phyloP scores from a whole-genome alignment of 768 basidiomycete species.

The Xerocomus spinulosus region DNA sequence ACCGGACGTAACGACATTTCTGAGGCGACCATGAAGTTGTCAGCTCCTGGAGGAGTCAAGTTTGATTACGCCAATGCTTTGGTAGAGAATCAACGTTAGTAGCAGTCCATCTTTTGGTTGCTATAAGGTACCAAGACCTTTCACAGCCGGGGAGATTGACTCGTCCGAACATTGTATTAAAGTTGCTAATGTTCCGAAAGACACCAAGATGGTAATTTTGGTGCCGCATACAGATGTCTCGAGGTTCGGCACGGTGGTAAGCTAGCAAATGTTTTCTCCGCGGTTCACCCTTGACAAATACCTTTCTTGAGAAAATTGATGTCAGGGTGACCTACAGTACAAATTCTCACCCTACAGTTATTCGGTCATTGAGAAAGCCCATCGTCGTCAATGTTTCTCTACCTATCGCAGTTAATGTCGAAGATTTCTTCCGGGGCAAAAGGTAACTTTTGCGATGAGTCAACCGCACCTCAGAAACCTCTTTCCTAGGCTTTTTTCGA shows the following conservation, averaged over 20 bases:
- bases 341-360: conserved; percentile 43
- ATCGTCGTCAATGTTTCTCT: conserved; percentile 62
- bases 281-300: conserved; percentile 1
- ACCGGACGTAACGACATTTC: conserved; percentile 67
- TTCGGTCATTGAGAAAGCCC: conserved; percentile 50
- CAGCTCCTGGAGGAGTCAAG: conserved; percentile 49
- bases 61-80: conserved; percentile 42
- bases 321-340: conserved; percentile 69
- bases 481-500: conserved; percentile 70
- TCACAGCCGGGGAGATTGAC: conserved; percentile 31
- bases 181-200: conserved; percentile 44
- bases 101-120: conserved; percentile 10
- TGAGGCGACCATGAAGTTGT: conserved; percentile 49
- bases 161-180: conserved; percentile 41
- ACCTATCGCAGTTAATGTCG: conserved; percentile 89
- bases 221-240: conserved; percentile 68
- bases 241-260: conserved; percentile 55
- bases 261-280: conserved; percentile 16
- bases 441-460: conserved; percentile 56
- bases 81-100: conserved; percentile 34
- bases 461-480: background rate
- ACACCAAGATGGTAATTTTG: conserved; percentile 43
- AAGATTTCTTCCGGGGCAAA: conserved; percentile 90
- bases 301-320: conserved; percentile 61
- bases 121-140: background rate